Evolutionary conservation across 805 yeast species (phyloP), one percentile per base, ranked within the genome.

Genomic region (Kregervanrija delftensis): DNA sequence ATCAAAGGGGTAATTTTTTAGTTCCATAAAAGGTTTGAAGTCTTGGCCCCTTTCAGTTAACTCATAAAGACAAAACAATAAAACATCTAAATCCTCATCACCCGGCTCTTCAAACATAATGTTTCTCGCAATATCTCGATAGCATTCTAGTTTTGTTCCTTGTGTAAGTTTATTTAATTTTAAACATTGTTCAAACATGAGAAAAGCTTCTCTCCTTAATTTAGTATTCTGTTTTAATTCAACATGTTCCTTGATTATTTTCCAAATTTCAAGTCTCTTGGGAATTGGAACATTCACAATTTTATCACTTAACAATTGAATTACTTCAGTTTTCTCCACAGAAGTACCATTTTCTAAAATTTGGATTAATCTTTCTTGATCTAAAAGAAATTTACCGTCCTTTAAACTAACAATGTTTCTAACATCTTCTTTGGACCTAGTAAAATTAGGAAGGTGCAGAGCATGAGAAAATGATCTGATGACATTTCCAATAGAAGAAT

Each of bases 211-310:
- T 31, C 72, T 62, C 28, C 82, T 63, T 3, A 68, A 60, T 13
- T 63, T 66, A 1, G 59, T 45, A 15, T 53, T 55, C 31, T 55
- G 58, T 3, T 59, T 57, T 0, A 64, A 57, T 6, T 66, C 65
- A 41, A 85, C 69, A 58, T 82, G 61, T 41, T 72, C 76, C 47
- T 75, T 66, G 0, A 83, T 81, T 42, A 79, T 64, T 58, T 81
- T 78, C 96, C 96, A 87, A 1, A 86, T 69, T 49, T 84, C 89
- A 0, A 86, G 80, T 4, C 86, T 70, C 2, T 83, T 74, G 0
- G 81, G 69, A 2, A 79, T 71, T 3, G 81, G 67, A 41, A 71
- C 72, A 40, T 71, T 74, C 16, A 72, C 72, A 2, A 86, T 60
- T 3, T 77, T 67, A 2, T 70, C 70, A 6, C 74, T 64, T 36